phyloP scores from a whole-genome alignment of 2,329 filamentous ascomycete genomes.

The Beauveria rudraprayagi region DNA sequence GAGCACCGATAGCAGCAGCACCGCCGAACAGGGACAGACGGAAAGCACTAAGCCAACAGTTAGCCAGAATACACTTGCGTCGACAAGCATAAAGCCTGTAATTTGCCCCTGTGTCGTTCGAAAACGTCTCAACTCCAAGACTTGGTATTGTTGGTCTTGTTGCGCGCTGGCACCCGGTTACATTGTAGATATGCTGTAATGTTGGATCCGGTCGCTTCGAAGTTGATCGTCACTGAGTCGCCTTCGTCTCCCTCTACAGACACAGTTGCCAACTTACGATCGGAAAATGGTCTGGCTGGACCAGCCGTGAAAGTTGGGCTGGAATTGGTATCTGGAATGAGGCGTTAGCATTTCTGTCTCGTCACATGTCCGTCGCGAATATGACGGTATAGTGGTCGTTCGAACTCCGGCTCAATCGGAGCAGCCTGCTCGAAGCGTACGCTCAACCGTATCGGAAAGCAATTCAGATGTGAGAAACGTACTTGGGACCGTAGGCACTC shows the following conservation, averaged over 20 bases:
- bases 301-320: conserved; percentile 47
- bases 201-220: not conserved
- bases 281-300: conserved; percentile 38
- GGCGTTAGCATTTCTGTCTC: conserved; percentile 20
- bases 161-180: too few species aligned
- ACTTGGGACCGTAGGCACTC: conserved; percentile 61
- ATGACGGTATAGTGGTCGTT: not conserved
- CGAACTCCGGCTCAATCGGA: not conserved
- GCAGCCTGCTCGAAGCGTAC: not conserved
- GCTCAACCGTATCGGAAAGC: not conserved
- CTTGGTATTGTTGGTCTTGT: not conserved
- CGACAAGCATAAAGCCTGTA: not conserved
- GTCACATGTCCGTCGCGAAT: conserved; percentile 1
- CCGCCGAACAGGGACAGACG: conserved; percentile 48
- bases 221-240: not conserved
- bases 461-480: conserved; percentile 22
- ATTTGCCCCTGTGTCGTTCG: not conserved
- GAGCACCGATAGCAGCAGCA: conserved; percentile 47
- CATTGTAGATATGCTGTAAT: not conserved
- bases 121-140: not conserved
- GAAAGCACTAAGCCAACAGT: conserved; percentile 33
- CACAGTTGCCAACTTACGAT: conserved; percentile 39
- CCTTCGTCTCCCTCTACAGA: not conserved
- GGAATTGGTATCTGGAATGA: conserved; percentile 46
- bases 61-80: not conserved